Evolutionary conservation across 2,329 filamentous ascomycete species (phyloP), one percentile per base, ranked within the genome.

Genomic region (Calonectria hongkongensis): DNA sequence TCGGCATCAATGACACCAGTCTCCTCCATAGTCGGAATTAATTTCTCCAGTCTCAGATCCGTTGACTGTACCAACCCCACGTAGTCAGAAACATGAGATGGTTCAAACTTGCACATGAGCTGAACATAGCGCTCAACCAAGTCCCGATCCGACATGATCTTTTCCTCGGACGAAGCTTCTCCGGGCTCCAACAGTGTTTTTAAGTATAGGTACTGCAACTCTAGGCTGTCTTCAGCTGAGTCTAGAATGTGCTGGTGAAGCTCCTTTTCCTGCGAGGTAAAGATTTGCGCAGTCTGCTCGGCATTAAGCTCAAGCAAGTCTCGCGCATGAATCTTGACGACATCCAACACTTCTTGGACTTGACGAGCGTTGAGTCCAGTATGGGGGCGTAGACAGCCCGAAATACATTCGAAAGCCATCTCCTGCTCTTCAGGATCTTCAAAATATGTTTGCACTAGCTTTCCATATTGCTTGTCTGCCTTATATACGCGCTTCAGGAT

Each of bases 1-100:
- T 95, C 96, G 5, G 96, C 97, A 85, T 99, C 97, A 56, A 99
- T 92, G 6, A 97, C 94, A 1, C 96, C 96, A 50, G 93, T 95
- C 74, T 94, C 91, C 83, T 99, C 97, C 88, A 99, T 95, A 0
- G 93, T 92, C 4, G 96, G 95, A 9, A 99, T 88, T 1, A 99
- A 89, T 66, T 92, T 90, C 15, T 97, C 94, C 0, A 99, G 89
- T 28, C 92, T 90, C 33, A 99, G 85, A 81, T 98, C 93, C 13
- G 93, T 92, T 3, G 93, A 92, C 77, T 95, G 94, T 2, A 98
- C 88, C 1, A 91, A 82, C 45, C 93, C 92, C 33, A 98, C 91
- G 82, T 97, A 99, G 68, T 95, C 93, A 3, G 94, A 94, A 2
- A 99, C 96, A 78, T 96, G 95, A 0, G 89, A 85, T 3, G 95